These are phyloP conservation scores for Phenoliferia sp. DNA, from an alignment of 1,284 basidiomycete species.

Conservation along the genomic window DNA sequence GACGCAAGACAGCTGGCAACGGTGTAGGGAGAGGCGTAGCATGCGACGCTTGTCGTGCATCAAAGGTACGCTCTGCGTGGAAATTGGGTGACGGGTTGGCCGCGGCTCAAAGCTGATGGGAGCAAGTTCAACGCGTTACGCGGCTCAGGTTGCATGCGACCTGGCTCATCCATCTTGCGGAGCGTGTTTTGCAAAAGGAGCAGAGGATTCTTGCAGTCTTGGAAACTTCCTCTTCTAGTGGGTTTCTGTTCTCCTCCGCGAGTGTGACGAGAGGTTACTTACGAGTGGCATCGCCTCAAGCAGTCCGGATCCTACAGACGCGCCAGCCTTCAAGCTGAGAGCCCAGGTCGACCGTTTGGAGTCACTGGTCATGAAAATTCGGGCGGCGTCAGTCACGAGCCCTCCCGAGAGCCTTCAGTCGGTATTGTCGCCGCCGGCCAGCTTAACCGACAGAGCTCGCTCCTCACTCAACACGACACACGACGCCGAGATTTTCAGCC, in stretches of 20 bases:
- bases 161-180: neutral
- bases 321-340: neutral
- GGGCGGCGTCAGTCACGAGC: neutral
- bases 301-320: neutral
- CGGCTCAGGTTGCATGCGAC: neutral
- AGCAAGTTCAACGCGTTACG: too few relatives aligned
- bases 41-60: too few relatives aligned
- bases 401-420: neutral
- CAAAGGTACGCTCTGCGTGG: too few relatives aligned
- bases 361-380: neutral
- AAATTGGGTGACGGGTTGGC: too few relatives aligned
- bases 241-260: neutral
- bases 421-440: neutral
- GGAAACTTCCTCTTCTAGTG: neutral
- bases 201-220: neutral
- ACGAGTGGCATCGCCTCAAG: too few relatives aligned
- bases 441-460: neutral
- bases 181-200: neutral
- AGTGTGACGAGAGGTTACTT: neutral
- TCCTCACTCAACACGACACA: neutral
- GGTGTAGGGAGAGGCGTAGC: too few relatives aligned
- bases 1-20: too few relatives aligned
- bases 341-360: neutral
- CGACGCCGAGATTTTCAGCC: conserved; percentile 1
- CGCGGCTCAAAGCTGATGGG: too few relatives aligned